A percentile compares a stretch with the other conserved stretches of the same genome.
phyloP scores from a whole-genome alignment of 106 monocot genomes.

The Cymbidium sinense region DNA sequence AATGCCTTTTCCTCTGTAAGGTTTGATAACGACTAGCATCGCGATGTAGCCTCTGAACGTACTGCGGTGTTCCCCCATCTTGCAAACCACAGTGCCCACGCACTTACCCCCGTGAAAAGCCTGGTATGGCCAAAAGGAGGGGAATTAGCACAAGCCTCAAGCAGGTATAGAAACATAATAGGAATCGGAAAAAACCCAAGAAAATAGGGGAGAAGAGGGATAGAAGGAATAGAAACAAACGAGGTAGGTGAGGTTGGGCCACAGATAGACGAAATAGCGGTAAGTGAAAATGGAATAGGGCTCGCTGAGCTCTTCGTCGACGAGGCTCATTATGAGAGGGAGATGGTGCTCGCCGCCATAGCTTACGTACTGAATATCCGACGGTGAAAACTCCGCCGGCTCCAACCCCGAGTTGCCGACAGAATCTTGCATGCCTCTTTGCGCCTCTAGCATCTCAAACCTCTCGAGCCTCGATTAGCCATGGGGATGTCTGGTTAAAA shows the following conservation, averaged over 20 bases:
- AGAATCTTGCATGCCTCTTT: constrained; percentile 5
- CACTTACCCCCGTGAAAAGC: constrained; percentile 86
- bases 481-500: too few relatives aligned
- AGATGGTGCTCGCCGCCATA: constrained; percentile 98
- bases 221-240: constrained; percentile 25
- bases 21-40: constrained; percentile 94
- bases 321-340: constrained; percentile 83
- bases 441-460: background rate
- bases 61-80: constrained; percentile 88
- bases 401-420: constrained; percentile 13
- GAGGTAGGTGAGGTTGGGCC: constrained; percentile 92
- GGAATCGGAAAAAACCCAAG: constrained; percentile 4
- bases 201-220: background rate
- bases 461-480: too few relatives aligned
- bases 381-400: constrained; percentile 15
- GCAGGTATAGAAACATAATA: background rate
- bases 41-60: constrained; percentile 86
- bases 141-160: background rate
- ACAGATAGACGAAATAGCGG: constrained; percentile 99
- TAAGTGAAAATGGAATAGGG: constrained; percentile 99
- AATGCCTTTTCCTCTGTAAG: constrained; percentile 87
- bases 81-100: constrained; percentile 98
- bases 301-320: constrained; percentile 96
- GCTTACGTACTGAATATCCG: constrained; percentile 83
- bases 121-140: constrained; percentile 16